Conservation (phyloP, 2,329 filamentous ascomycete genomes). For the Monascus ruber region DNA sequence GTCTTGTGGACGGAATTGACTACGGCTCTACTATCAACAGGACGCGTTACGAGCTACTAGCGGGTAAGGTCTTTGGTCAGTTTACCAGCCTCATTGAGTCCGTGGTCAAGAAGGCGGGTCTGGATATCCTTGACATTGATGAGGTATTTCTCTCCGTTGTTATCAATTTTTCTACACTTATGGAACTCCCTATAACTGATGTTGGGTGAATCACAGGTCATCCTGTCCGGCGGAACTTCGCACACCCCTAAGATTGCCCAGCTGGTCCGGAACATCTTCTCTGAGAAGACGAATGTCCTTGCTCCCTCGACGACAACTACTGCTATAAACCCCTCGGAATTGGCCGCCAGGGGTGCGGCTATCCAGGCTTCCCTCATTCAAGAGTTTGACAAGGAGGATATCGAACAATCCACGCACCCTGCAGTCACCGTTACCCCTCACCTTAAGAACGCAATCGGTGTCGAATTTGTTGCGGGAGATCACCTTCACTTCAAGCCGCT, state of each 20-base stretch:
- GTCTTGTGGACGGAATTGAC: slow-evolving; percentile 76
- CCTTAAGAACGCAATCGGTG: slow-evolving; percentile 76
- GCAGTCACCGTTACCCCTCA: slow-evolving; percentile 91
- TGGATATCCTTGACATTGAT: slow-evolving; percentile 86
- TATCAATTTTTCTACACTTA: neutral
- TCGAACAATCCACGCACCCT: slow-evolving; percentile 90
- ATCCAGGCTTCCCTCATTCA: slow-evolving; percentile 91
- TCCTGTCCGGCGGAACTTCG: slow-evolving; percentile 81
- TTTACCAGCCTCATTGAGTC: slow-evolving; percentile 78
- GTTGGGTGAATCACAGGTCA: slow-evolving; percentile 42
- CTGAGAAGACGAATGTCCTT: slow-evolving; percentile 63
- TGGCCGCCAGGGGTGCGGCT: slow-evolving; percentile 78
- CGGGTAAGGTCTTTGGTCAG: slow-evolving; percentile 73
- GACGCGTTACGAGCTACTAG: slow-evolving; percentile 81
- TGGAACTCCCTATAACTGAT: slow-evolving; percentile 2
- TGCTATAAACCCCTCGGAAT: slow-evolving; percentile 88
- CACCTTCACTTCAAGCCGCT: slow-evolving; percentile 68
- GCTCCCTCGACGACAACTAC: slow-evolving; percentile 67
- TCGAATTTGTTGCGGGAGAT: slow-evolving; percentile 54
- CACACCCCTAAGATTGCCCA: slow-evolving; percentile 88
- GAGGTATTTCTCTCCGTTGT: slow-evolving; percentile 40
- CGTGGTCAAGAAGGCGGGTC: slow-evolving; percentile 78
- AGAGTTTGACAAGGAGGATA: slow-evolving; percentile 87
- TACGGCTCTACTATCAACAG: slow-evolving; percentile 89
- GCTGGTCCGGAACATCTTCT: slow-evolving; percentile 70